phyloP scores from a whole-genome alignment of 140 eudicot species.

The Ambrosia hybrid region DNA sequence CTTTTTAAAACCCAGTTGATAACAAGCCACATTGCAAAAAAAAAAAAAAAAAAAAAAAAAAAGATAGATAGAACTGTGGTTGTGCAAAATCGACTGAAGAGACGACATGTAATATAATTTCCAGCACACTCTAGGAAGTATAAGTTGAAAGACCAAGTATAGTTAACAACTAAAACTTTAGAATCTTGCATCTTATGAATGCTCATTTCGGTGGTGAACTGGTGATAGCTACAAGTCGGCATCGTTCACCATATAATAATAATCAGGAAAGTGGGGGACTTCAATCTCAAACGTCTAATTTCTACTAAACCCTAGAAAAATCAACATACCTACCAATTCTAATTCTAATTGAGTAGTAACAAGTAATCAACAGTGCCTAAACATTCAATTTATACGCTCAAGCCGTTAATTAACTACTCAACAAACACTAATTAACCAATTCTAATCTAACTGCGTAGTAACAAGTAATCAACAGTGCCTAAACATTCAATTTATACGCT shows the following conservation, averaged over 20 bases:
- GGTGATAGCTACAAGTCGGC: background rate
- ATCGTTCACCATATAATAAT: slow-evolving; percentile 6
- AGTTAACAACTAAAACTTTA: background rate
- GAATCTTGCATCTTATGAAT: background rate
- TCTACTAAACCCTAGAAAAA: slow-evolving; percentile 8
- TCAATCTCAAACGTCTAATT: background rate
- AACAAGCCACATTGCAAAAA: no score
- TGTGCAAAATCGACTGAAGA: no score
- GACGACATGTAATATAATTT: background rate
- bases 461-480: background rate
- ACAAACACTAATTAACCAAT: no score
- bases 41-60: no score
- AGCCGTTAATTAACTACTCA: no score
- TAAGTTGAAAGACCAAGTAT: background rate
- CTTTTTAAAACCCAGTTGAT: no score
- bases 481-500: background rate
- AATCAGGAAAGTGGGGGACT: background rate
- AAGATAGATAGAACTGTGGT: no score
- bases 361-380: no score
- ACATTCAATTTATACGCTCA: no score
- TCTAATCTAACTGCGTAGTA: background rate
- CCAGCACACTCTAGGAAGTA: background rate
- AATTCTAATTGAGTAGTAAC: background rate
- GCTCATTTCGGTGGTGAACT: background rate
- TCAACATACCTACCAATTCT: background rate